Evolutionary conservation across 192 early-diverging fungal species (phyloP), one percentile per base, ranked within the genome.

Genomic region (Haplosporangium gracile): DNA sequence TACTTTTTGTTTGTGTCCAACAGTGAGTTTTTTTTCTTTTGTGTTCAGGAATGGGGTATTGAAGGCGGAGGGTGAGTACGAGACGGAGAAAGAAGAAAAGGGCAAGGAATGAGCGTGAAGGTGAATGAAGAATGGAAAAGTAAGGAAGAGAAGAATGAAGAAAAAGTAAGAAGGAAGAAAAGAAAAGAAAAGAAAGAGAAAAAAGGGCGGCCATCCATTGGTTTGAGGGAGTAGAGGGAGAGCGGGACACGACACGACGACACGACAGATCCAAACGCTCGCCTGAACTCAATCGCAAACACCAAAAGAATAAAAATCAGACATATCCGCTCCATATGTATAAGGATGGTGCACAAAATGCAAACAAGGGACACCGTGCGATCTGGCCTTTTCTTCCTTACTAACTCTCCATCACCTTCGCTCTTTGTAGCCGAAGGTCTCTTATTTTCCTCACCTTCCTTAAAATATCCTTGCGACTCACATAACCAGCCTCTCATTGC

Each of bases 1-100:
- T 65, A 65, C 60, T 32, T 65, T 63, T 65, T 26, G 60, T 65
- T 65, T 32, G 60, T 65, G 60, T 13, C 60, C 60, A 65, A 26
- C n/a, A 29, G 9, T 2, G 10, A 65, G 29, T 65, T 29, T 63
- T 63, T 26, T 65, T 9, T 60, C n/a, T 60, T 60, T 65, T 34
- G 60, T 65, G 60, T 22, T 1, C 38, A 77, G 63, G 26, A 36
- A 18, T 24, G 38, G 26, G 15, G 8, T 42, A 60, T 11, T 39
- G 63, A 68, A 68, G 32, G 55, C 2, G 10, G 39, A 77, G 63
- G 26, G 65, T 24, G 42, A 26, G 51, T n/a, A 70, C 3, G 40
- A 22, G 49, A n/a, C n/a, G 39, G 22, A 29, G 40, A 11, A 5
- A 72, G 49, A 49, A 68, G 42, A 24, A 18, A 40, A 45, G 63